Evolutionary conservation across 441 rosid genomes (phyloP), one percentile per base, ranked within the genome.

Genomic region (Theobroma grandiflorum): DNA sequence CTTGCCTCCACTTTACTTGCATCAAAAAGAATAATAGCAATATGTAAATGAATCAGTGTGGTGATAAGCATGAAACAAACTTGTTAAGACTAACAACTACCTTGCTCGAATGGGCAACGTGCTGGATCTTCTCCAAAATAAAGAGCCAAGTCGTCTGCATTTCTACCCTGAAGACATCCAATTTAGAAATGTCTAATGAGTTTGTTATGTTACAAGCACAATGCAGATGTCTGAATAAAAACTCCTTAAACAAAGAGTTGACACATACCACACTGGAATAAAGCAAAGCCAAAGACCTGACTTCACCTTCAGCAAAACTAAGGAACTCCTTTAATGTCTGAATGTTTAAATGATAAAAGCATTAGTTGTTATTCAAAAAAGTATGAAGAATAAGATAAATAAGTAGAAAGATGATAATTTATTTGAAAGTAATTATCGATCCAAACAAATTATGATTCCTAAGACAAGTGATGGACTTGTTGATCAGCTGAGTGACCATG

Each of bases 61-160:
- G 31, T 61, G 14, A 61, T 15, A 43, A 75, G 70, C 65, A 76
- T 16, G 10, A 62, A 42, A 40, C 5, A 45, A 67, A 61, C 22
- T 4, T 26, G 3, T 52, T 22, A 61, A 59, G 43, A 64, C 59
- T 22, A 18, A 40, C 65, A 57, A 10, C 40, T 77, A 92, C 96
- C 96, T 89, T 92, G 94, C 84, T 92, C 96, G 66, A 92, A 92
- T 43, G 94, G 93, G 73, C 91, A 92, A 63, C 93, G 94, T 38
- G 93, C 89, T 40, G 96, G 96, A 85, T 92, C 96, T 82, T 92
- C 96, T 68, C 96, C 96, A 55, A 92, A 92, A 79, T 90, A 92
- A 81, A 85, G 87, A 18, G 93, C 90, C 86, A 90, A 87, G 3
- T 89, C 89, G 85, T 92, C 96, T 6, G 91, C 92, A 18, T 89